A percentile compares a stretch with the other conserved stretches of the same genome.
phyloP scores from a whole-genome alignment of 1,284 basidiomycete genomes.

The Ceratobasidium sp. region DNA sequence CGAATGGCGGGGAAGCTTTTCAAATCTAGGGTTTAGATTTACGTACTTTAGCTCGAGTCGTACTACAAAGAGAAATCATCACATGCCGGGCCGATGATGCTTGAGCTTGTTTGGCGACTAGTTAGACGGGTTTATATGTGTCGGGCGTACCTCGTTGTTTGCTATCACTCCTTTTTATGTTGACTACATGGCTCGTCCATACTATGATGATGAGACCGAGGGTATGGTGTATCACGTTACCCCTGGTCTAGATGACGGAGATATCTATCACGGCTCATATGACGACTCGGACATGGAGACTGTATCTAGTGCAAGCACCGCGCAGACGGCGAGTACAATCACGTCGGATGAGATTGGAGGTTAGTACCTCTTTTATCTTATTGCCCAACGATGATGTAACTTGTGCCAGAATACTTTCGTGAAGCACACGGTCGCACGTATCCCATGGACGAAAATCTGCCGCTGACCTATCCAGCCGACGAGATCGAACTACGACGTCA shows the following conservation, averaged over 20 bases:
- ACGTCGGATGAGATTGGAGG: conserved; percentile 30
- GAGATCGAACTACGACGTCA: conserved; percentile 25
- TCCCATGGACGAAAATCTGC: conserved; percentile 29
- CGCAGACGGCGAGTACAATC: conserved; percentile 29
- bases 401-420: conserved; percentile 24
- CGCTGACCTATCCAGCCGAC: conserved; percentile 25
- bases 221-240: conserved; percentile 20
- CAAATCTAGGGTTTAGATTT: background rate
- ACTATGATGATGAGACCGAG: conserved; percentile 24
- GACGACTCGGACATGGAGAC: conserved; percentile 35
- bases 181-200: background rate
- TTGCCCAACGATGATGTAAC: no score
- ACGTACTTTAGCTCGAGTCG: no score
- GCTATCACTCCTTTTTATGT: no score
- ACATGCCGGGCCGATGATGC: no score
- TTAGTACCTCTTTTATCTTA: background rate
- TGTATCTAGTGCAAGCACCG: conserved; percentile 24
- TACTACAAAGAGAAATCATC: no score
- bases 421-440: conserved; percentile 23
- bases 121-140: no score
- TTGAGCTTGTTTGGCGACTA: no score
- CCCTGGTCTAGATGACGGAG: background rate
- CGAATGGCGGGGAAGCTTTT: no score
- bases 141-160: no score
- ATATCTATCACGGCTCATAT: background rate